A percentile compares a stretch with the other conserved stretches of the same genome.
Conservation (phyloP, 495 filamentous ascomycete species). For the Penicillium pulvis region DNA sequence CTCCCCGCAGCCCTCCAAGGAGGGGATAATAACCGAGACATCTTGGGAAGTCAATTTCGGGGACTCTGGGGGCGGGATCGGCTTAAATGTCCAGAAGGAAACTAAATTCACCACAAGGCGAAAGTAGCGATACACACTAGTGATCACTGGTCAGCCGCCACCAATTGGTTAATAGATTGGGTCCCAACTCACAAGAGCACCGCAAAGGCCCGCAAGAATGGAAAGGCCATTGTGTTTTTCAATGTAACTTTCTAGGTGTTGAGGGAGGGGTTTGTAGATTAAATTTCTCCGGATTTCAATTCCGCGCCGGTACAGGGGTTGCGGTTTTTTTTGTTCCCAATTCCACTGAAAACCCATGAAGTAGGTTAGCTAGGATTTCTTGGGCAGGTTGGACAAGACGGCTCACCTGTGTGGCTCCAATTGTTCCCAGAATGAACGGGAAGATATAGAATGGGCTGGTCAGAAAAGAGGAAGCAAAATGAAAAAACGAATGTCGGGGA, state of each 20-base stretch:
- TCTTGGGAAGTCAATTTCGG: conserved; percentile 67
- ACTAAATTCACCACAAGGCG: conserved; percentile 66
- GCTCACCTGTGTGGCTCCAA: conserved; percentile 10
- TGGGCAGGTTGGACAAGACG: neutral
- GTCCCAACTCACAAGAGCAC: conserved; percentile 47
- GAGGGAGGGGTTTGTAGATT: neutral
- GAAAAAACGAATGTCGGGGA: conserved; percentile 22
- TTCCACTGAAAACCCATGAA: neutral
- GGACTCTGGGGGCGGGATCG: conserved; percentile 61
- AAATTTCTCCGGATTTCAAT: neutral
- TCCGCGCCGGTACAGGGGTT: neutral
- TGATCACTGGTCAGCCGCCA: neutral
- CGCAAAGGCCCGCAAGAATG: conserved; percentile 50
- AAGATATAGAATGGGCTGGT: conserved; percentile 17
- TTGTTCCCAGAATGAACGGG: conserved; percentile 5
- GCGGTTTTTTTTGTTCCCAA: neutral
- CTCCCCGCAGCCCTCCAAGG: conserved; percentile 62
- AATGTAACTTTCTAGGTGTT: neutral
- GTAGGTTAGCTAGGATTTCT: neutral
- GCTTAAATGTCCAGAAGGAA: conserved; percentile 65
- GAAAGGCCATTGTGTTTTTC: conserved; percentile 41
- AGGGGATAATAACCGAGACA: conserved; percentile 75
- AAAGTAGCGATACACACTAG: conserved; percentile 62
- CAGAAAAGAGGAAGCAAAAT: conserved; percentile 15
- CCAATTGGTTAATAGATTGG: neutral